A percentile compares a stretch with the other conserved stretches of the same genome.
These are phyloP conservation scores for Daldinia grandis DNA, from an alignment of 495 filamentous ascomycete genomes.

Conservation along the genomic window DNA sequence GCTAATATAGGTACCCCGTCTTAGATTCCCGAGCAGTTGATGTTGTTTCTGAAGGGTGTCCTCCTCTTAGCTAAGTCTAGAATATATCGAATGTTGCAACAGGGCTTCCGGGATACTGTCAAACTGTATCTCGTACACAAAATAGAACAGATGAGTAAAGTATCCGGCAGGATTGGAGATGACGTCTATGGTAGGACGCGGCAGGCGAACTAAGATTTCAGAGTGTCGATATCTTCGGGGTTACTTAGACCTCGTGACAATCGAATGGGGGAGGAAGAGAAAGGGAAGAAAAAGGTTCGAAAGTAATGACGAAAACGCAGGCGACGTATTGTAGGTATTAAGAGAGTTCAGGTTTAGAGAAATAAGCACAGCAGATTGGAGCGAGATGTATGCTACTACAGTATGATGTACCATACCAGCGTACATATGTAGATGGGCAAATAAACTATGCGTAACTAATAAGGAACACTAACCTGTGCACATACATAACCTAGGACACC, in stretches of 20 bases:
- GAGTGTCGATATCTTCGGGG: conserved; percentile 15
- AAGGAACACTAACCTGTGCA: conserved; percentile 37
- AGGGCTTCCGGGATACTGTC: not conserved
- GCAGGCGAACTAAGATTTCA: conserved; percentile 29
- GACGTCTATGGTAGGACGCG: conserved; percentile 18
- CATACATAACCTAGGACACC: conserved; percentile 26
- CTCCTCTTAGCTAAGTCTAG: not conserved
- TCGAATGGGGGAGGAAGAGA: conserved; percentile 27
- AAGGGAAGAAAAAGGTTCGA: conserved; percentile 28
- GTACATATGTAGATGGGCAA: conserved; percentile 35
- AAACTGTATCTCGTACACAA: not conserved
- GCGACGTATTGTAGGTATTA: conserved; percentile 40
- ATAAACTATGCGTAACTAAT: conserved; percentile 34
- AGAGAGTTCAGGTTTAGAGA: conserved; percentile 32
- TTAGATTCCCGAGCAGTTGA: conserved; percentile 3
- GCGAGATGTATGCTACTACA: conserved; percentile 38
- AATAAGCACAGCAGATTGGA: conserved; percentile 41
- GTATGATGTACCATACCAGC: conserved; percentile 35
- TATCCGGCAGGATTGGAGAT: conserved; percentile 7
- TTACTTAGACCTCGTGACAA: conserved; percentile 27
- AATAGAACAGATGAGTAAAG: conserved; percentile 12
- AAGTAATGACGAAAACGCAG: conserved; percentile 40
- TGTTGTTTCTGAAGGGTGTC: not conserved
- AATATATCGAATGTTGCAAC: not conserved
- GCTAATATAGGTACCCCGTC: conserved; percentile 23